These are phyloP conservation scores for Ceratobasidium sp. DNA, from an alignment of 1,284 basidiomycete genomes.

Conservation along the genomic window DNA sequence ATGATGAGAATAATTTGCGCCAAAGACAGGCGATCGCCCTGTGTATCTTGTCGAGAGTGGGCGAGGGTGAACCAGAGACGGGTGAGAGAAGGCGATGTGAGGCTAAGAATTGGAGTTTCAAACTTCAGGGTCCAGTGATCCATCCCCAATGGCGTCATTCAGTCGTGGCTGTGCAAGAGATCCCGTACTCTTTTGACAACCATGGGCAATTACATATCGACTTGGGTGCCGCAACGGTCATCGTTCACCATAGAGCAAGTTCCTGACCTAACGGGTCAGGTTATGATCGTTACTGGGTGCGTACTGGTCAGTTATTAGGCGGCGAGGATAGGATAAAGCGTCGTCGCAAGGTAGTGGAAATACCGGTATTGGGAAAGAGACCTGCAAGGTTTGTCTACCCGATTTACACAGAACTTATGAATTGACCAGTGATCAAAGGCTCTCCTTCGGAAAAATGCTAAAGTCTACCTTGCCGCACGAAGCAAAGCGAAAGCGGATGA, in stretches of 20 bases:
- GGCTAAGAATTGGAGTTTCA: too few species aligned
- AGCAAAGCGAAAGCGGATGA: conserved; percentile 62
- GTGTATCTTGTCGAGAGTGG: too few species aligned
- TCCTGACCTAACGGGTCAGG: conserved; percentile 52
- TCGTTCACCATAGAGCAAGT: conserved; percentile 50
- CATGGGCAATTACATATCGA: conserved; percentile 31
- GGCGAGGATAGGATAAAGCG: too few species aligned
- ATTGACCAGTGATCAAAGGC: conserved; percentile 54
- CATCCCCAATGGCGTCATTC: conserved; percentile 30
- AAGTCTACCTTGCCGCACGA: conserved; percentile 75
- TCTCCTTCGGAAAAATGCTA: conserved; percentile 69
- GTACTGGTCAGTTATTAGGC: neutral
- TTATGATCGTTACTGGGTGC: conserved; percentile 56
- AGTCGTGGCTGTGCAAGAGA: neutral
- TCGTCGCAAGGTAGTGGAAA: conserved; percentile 44
- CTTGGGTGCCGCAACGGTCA: conserved; percentile 48
- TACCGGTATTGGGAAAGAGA: conserved; percentile 50
- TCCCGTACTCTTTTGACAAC: too few species aligned
- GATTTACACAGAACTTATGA: conserved; percentile 24
- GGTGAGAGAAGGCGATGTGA: too few species aligned
- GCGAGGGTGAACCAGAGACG: too few species aligned
- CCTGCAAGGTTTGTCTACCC: conserved; percentile 28
- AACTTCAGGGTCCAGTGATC: conserved; percentile 27
- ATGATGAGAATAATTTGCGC: too few species aligned
- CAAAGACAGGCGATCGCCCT: too few species aligned